These are phyloP conservation scores for Solanum corneliomulleri DNA, from an alignment of 257 asterid species.

Conservation along the genomic window DNA sequence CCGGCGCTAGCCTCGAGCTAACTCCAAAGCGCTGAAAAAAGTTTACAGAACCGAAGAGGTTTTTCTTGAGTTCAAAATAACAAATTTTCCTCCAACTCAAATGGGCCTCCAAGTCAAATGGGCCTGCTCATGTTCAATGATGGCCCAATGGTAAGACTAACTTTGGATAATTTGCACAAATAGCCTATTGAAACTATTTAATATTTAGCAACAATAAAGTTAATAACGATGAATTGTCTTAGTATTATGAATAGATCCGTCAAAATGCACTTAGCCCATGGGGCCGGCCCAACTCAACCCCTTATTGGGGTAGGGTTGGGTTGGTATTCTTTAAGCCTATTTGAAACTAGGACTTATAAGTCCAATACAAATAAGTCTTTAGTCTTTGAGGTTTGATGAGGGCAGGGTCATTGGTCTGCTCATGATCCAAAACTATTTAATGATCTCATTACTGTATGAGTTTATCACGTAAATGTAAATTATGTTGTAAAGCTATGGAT, in stretches of 20 bases:
- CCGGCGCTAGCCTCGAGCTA: neutral
- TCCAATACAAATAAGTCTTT: rapidly evolving
- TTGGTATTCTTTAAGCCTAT: too few relatives aligned
- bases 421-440: too few relatives aligned
- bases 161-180: neutral
- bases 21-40: neutral
- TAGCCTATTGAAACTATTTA: neutral
- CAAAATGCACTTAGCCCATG: too few relatives aligned
- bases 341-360: too few relatives aligned
- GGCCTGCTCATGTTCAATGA: neutral
- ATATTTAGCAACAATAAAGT: neutral
- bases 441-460: too few relatives aligned
- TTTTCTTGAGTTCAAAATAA: neutral
- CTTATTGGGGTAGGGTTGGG: too few relatives aligned
- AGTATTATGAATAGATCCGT: too few relatives aligned
- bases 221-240: too few relatives aligned
- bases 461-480: too few relatives aligned
- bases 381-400: too few relatives aligned
- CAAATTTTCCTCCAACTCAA: neutral
- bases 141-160: neutral
- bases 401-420: rapidly evolving
- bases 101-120: neutral
- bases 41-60: neutral
- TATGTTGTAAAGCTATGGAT: too few relatives aligned
- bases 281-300: too few relatives aligned